Evolutionary conservation across 148 eudicot genomes (phyloP), one percentile per base, ranked within the genome.

Genomic region (Vaccinium corymbosum): DNA sequence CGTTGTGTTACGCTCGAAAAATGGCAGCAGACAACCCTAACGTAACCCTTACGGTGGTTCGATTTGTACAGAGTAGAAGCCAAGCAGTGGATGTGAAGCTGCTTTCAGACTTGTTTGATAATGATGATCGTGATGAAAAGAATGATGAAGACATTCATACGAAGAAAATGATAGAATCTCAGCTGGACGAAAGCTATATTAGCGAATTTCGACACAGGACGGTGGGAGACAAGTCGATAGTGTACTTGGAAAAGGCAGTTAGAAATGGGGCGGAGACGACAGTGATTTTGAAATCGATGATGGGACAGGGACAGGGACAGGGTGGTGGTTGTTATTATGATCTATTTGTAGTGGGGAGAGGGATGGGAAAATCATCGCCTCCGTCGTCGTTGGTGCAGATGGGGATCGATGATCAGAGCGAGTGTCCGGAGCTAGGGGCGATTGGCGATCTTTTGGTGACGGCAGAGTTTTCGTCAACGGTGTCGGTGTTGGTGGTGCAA

Each of bases 401-500:
- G 38, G 90, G 92, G 49, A 50, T 92, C 48, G 87, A 84, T 14
- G 85, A 83, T 9, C 89, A 92, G 94, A 90, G 84, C 56, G 93
- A 90, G 50, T 80, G 83, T 61, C 88, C 84, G 38, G 93, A 90
- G 82, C 79, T 92, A 7, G 94, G 94, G 12, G 29, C 88, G 0
- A 51, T 92, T 1, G 93, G 91, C 35, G 90, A 92, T 72, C 82
- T 90, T 76, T 76, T 92, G 71, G 88, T 89, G 53, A 88, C 89
- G 27, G 88, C 89, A 2, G 89, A 89, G 42, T 90, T 89, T 46
- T 62, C 88, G 4, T 56, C 76, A 6, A 74, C 80, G n/a, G 81
- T 85, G 7, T 92, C 94, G 3, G 83, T 90, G 29, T 61, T 92
- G 81, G 92, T 90, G 32, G 86, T 92, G 81, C 93, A 89, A 77